phyloP scores from a whole-genome alignment of 2,329 filamentous ascomycete genomes.

The Colletotrichum tofieldiae region DNA sequence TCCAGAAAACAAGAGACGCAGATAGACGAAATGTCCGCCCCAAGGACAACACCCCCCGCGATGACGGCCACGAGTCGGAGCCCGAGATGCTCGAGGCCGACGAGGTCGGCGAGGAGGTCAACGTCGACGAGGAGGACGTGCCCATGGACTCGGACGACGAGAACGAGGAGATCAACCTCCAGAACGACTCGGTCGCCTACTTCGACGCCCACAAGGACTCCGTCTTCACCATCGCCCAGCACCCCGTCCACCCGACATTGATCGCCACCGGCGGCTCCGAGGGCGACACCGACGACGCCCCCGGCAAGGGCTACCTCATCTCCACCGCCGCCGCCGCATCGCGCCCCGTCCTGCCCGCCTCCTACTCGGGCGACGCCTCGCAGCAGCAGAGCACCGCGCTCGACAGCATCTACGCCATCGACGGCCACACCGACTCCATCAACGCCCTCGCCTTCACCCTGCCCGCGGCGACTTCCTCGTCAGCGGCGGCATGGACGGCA shows the following conservation, averaged over 20 bases:
- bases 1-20: background rate
- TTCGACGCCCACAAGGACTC: constrained; percentile 93
- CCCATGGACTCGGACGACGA: constrained; percentile 86
- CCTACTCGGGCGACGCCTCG: constrained; percentile 74
- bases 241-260: constrained; percentile 83
- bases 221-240: constrained; percentile 95
- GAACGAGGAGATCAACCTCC: constrained; percentile 80
- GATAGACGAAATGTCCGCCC: constrained; percentile 33
- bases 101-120: constrained; percentile 84
- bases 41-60: constrained; percentile 28
- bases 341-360: constrained; percentile 81
- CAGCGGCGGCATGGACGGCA: constrained; percentile 91
- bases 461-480: constrained; percentile 87
- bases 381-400: constrained; percentile 69
- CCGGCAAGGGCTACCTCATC: constrained; percentile 89
- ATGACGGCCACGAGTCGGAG: constrained; percentile 50
- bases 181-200: constrained; percentile 94
- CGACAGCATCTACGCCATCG: constrained; percentile 78
- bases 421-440: constrained; percentile 94
- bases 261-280: constrained; percentile 88
- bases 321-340: constrained; percentile 77
- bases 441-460: constrained; percentile 89
- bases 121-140: constrained; percentile 73
- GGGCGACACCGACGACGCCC: constrained; percentile 70
- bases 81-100: constrained; percentile 82